Base-by-base conservation (phyloP, 345 rosid genomes). In the Melaleuca alternifolia region DNA sequence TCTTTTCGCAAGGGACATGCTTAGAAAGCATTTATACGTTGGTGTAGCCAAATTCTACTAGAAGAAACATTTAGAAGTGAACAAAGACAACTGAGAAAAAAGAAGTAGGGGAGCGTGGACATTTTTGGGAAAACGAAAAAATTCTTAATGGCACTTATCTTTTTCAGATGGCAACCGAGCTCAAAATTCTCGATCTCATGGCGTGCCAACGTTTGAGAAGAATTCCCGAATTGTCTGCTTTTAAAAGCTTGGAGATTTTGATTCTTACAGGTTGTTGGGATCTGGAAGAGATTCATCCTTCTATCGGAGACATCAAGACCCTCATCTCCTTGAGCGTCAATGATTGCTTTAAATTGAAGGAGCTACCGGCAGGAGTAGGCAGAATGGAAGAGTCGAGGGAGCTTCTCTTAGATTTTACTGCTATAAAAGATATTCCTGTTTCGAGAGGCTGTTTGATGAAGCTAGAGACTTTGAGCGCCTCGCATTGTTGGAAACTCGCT, bases 121-220 rank as follows among this genome's bases (percentile, higher is more conserved):
- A 61, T 61, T 61, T 62, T 62, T 62, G 21, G 6, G 11, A 18
- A 62, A 15, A 1, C 33, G 15, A 0, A 0, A 30, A 3, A 62
- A 62, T 41, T 62, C 37, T 1, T 14, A 9, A 62, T 13, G 37
- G 37, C 37, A 33, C 1, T 30, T 15, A 15, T 15, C 30, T 0
- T 13, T 65, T 65, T 65, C 46, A 65, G 24, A 8, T 65, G 44
- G 46, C 77, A 65, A 65, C 77, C 5, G 0, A 3, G 11, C 50
- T 83, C 0, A 44, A 51, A 53, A 48, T 26, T 26, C 54, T 83
- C 20, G 2, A n/a, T 37, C 13, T 83, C 0, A 1, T 0, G 0
- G 0, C 3, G 0, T 83, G 84, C n/a, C 0, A 0, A 26, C 24
- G 0, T 0, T 50, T 83, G 44, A 83, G 57, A 21, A 82, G 84